Percentiles rank a stretch among this genome's conserved stretches.
phyloP scores from a whole-genome alignment of 345 rosid genomes.

The Rhodamnia rubescens region DNA sequence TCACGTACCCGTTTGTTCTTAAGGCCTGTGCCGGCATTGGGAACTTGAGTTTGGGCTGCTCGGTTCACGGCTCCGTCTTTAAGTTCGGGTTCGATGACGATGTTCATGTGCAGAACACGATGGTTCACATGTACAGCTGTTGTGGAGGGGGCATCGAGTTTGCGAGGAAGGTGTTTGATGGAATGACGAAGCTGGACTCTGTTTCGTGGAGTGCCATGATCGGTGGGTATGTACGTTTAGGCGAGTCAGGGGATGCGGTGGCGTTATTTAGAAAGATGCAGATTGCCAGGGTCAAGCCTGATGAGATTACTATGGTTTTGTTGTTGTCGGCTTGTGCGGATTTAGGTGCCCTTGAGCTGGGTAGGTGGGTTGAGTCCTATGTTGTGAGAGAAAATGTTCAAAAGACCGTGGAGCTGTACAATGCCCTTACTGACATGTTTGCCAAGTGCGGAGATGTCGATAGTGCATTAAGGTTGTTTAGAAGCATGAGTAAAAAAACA shows the following conservation, averaged over 20 bases:
- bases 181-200: constrained; percentile 26
- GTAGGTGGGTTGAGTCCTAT: constrained; percentile 42
- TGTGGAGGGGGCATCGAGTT: constrained; percentile 17
- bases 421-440: constrained; percentile 43
- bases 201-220: constrained; percentile 57
- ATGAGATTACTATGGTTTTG: constrained; percentile 43
- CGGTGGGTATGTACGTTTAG: constrained; percentile 33
- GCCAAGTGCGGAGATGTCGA: constrained; percentile 51
- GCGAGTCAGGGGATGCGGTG: constrained; percentile 24
- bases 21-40: constrained; percentile 48
- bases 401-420: constrained; percentile 29
- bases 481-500: constrained; percentile 25
- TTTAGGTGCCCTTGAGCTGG: constrained; percentile 49
- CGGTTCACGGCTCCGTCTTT: constrained; percentile 32
- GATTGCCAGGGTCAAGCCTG: constrained; percentile 26
- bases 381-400: constrained; percentile 17
- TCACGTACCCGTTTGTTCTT: constrained; percentile 35
- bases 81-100: constrained; percentile 33
- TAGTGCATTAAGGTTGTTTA: constrained; percentile 36
- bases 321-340: constrained; percentile 45
- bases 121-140: constrained; percentile 35
- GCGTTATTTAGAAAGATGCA: constrained; percentile 43
- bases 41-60: constrained; percentile 26
- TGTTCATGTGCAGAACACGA: constrained; percentile 33
- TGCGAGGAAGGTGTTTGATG: constrained; percentile 41